Evolutionary conservation across 805 yeast genomes (phyloP), one percentile per base, ranked within the genome.

Genomic region (Dipodascus geniculatus): DNA sequence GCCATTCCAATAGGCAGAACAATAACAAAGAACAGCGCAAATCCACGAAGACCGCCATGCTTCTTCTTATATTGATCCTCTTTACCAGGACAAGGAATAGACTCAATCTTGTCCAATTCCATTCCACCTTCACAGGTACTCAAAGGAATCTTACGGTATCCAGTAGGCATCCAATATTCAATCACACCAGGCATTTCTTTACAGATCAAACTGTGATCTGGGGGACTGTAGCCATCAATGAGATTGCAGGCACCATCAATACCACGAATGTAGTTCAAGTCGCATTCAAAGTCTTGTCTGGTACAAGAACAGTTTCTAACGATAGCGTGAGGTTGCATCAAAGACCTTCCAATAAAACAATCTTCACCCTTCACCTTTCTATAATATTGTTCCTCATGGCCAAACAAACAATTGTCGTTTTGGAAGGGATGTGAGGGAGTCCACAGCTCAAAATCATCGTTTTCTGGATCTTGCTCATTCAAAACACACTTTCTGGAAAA

Each of bases 261-360:
- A 51, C 81, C 82, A 55, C 83, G 75, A 54, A 69, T 78, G 67
- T 74, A 90, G 68, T 90, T 90, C 72, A 82, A 87, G 67, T 93
- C 99, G 76, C 99, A 93, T 68, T 93, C 99, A 64, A 73, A 93
- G 63, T 91, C 99, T 52, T 78, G 77, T 67, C 96, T 78, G 0
- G 93, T 76, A 71, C 99, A 93, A 1, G 83, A 65, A 71, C 99
- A 93, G 65, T 86, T 82, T 56, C 80, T 73, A 9, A 77, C 65
- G 11, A 77, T 72, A 58, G 74, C 76, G 63, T 74, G 78, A 1
- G 86, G 89, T 23, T 71, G 65, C 47, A 86, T 72, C 49, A 84
- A 80, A 2, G 82, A 80, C 51, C 61, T 59, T 38, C 70, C 70
- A 42, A 72, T 63, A 63, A 81, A 85, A 68, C 96, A 91, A 57